Percentiles rank a stretch among this genome's conserved stretches.
These are phyloP conservation scores for Torulaspora delbrueckii DNA, from an alignment of 805 yeast species.

Conservation along the genomic window DNA sequence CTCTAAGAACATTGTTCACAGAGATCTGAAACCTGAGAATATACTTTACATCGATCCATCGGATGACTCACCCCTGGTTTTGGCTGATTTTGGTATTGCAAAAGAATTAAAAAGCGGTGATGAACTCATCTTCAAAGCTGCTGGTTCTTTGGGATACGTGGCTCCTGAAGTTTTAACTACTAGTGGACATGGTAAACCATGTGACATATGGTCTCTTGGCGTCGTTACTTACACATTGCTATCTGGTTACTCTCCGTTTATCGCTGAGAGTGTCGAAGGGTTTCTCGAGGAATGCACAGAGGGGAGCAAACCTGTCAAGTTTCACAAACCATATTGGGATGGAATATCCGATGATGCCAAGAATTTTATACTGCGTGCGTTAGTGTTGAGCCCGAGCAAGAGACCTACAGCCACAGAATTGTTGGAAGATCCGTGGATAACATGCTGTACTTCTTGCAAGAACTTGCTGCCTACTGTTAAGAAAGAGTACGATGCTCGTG, in stretches of 20 bases:
- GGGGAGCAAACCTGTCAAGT: slow-evolving; percentile 69
- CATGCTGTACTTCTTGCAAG: slow-evolving; percentile 41
- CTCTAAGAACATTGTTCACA: slow-evolving; percentile 71
- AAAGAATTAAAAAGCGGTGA: slow-evolving; percentile 57
- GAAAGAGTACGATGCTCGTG: slow-evolving; percentile 77
- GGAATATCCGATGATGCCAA: slow-evolving; percentile 77
- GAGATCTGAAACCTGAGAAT: slow-evolving; percentile 94
- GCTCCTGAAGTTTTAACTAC: slow-evolving; percentile 89
- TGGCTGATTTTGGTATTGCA: slow-evolving; percentile 97
- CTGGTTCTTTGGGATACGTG: slow-evolving; percentile 94
- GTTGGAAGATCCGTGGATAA: slow-evolving; percentile 72
- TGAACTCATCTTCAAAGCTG: slow-evolving; percentile 62
- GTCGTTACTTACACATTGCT: slow-evolving; percentile 85
- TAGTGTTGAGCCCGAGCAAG: slow-evolving; percentile 59
- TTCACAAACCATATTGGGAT: slow-evolving; percentile 85
- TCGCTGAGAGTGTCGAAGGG: slow-evolving; percentile 75
- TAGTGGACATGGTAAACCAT: slow-evolving; percentile 88
- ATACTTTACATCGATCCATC: slow-evolving; percentile 59
- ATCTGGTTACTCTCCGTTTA: slow-evolving; percentile 89
- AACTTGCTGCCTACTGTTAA: slow-evolving; percentile 80
- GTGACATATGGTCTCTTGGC: slow-evolving; percentile 95
- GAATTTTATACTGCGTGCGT: slow-evolving; percentile 63
- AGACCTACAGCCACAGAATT: slow-evolving; percentile 68
- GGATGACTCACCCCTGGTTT: slow-evolving; percentile 66
- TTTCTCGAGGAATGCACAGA: slow-evolving; percentile 72